Conservation (phyloP, 306 rosid genomes). For the Neltuma alba region DNA sequence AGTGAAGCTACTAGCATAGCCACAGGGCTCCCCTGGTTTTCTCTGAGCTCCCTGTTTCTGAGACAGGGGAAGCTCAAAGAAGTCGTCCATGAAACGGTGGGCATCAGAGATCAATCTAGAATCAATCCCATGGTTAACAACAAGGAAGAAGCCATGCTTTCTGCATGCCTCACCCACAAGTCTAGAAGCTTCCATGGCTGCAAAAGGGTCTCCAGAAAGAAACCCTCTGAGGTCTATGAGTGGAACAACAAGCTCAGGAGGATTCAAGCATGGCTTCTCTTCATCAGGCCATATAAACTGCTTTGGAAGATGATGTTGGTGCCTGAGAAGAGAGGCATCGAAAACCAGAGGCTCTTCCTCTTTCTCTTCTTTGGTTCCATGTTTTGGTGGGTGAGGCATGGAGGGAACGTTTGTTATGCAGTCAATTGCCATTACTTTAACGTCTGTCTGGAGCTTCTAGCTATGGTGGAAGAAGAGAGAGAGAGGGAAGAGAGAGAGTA, state of each 20-base stretch:
- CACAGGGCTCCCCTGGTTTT: constrained; percentile 86
- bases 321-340: constrained; percentile 66
- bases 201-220: constrained; percentile 62
- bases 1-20: constrained; percentile 97
- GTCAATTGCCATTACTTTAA: constrained; percentile 70
- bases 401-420: constrained; percentile 46
- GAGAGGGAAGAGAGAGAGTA: constrained; percentile 22
- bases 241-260: constrained; percentile 67
- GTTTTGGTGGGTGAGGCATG: constrained; percentile 50
- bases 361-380: constrained; percentile 29
- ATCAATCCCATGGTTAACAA: constrained; percentile 84
- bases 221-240: constrained; percentile 68
- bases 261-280: constrained; percentile 55
- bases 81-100: constrained; percentile 66
- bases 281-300: constrained; percentile 95
- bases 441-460: neutral
- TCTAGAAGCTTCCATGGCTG: constrained; percentile 59
- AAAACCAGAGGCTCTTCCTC: constrained; percentile 55
- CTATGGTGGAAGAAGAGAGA: neutral
- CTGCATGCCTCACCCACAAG: constrained; percentile 76
- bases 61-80: constrained; percentile 73
- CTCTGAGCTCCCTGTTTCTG: constrained; percentile 90
- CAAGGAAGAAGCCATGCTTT: constrained; percentile 88
- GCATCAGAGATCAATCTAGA: constrained; percentile 56
- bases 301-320: constrained; percentile 56